Evolutionary conservation across 805 yeast genomes (phyloP), one percentile per base, ranked within the genome.

Genomic region (Kluyveromyces lactis): DNA sequence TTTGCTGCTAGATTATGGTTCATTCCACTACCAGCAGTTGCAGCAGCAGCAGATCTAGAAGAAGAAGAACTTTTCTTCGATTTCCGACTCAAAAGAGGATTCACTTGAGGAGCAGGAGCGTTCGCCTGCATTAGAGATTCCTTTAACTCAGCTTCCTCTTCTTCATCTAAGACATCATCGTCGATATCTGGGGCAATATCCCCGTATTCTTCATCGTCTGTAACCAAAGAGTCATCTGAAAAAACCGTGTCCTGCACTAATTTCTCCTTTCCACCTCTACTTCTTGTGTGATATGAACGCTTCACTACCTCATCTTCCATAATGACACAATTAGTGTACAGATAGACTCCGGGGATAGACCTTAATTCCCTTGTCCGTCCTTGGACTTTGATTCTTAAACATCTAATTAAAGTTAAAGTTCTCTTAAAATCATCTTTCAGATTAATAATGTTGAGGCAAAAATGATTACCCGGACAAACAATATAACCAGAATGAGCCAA

Each of bases 1-100:
- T 64, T 69, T 33, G 73, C 78, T 10, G 66, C 67, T 18, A 66
- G 58, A 42, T 62, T 48, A 26, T 17, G 30, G 18, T 24, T 34
- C 37, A 34, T 34, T 8, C 35, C 35, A 13, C 15, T 23, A 18
- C 26, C 21, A 18, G 18, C 24, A n/a, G 15, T 18, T n/a, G 26
- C 35, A 15, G 35, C 35, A 10, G 24, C 16, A 8, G 35, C 30
- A 27, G 39, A 44, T 33, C 40, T 47, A 11, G 42, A 34, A 34
- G 43, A 47, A 23, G 43, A 39, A 5, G 42, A 13, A 33, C 33
- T 36, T 34, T 39, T 44, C 33, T 41, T 33, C 39, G 40, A 19
- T 41, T 28, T 44, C 16, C 16, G 13, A n/a, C 31, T 36, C 43
- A 7, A 41, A 23, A 19, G 32, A 32, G 31, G 32, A 35, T 31